Evolutionary conservation across 2,329 filamentous ascomycete genomes (phyloP).

Genomic region (Fulvia fulva): DNA sequence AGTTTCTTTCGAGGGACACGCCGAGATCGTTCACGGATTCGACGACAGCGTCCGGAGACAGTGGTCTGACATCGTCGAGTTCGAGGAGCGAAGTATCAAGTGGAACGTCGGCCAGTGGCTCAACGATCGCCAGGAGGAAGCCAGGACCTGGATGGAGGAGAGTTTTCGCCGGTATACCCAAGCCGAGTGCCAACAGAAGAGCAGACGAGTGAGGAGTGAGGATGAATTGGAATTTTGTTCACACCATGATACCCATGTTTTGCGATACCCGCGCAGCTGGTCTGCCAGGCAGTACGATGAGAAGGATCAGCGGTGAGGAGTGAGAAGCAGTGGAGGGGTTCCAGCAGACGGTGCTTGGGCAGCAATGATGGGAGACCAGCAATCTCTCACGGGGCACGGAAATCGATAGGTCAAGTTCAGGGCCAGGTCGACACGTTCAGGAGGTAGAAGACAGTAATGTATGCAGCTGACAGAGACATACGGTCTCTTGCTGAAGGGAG

Average conservation of each 20-base stretch:
- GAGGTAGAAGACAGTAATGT: not conserved
- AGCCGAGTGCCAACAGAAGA: not conserved
- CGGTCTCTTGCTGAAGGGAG: too few species aligned
- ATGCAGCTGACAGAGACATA: too few species aligned
- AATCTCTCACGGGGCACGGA: not conserved
- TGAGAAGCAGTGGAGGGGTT: not conserved
- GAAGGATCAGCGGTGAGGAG: not conserved
- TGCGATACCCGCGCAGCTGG: not conserved
- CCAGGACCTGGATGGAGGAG: not conserved
- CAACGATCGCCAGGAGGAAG: not conserved
- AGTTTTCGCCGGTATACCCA: not conserved
- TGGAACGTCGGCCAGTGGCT: not conserved
- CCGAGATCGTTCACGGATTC: slow-evolving; percentile 2
- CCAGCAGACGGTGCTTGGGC: not conserved
- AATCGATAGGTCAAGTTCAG: not conserved
- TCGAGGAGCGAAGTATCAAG: not conserved
- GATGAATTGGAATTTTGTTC: not conserved
- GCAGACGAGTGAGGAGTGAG: not conserved
- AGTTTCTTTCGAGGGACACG: slow-evolving; percentile 1
- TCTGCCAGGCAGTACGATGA: not conserved
- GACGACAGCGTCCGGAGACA: slow-evolving; percentile 6
- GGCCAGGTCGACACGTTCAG: not conserved
- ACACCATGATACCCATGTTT: not conserved
- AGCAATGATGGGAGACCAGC: not conserved
- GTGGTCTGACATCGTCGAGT: not conserved